A percentile compares a stretch with the other conserved stretches of the same genome.
phyloP scores from a whole-genome alignment of 371 early-diverging fungal genomes.

The Syncephalastrum sp. region DNA sequence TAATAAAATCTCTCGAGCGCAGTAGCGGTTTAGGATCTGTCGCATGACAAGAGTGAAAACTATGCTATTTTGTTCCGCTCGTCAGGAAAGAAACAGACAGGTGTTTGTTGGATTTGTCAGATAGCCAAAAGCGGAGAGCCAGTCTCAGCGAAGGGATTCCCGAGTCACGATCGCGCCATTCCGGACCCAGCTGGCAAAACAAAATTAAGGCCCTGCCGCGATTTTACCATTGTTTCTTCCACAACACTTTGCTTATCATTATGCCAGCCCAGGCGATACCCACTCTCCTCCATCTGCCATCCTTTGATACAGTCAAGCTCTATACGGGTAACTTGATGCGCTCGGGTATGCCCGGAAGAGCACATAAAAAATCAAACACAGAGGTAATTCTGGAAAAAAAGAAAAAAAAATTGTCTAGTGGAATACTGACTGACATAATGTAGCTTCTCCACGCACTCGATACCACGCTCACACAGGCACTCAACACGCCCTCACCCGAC shows the following conservation, averaged over 20 bases:
- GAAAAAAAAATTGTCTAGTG: not conserved
- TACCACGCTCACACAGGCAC: slow-evolving; percentile 45
- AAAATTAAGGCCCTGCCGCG: too few species aligned
- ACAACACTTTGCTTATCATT: not conserved
- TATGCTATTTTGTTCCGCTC: too few species aligned
- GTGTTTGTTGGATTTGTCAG: slow-evolving; percentile 3
- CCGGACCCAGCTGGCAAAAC: too few species aligned
- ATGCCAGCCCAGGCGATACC: slow-evolving; percentile 31
- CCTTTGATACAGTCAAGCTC: slow-evolving; percentile 40
- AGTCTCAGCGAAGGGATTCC: too few species aligned
- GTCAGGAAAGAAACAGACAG: too few species aligned
- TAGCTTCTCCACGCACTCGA: slow-evolving; percentile 54
- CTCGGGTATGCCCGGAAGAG: slow-evolving; percentile 38
- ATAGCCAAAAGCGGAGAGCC: too few species aligned
- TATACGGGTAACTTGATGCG: slow-evolving; percentile 60
- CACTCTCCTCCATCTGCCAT: slow-evolving; percentile 21
- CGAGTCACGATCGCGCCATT: too few species aligned
- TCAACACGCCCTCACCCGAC: slow-evolving; percentile 32
- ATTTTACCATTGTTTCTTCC: not conserved
- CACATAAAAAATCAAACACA: slow-evolving; percentile 48
- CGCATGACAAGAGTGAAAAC: too few species aligned
- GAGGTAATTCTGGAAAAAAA: slow-evolving; percentile 36
- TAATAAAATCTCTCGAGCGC: too few species aligned
- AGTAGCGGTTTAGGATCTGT: too few species aligned
- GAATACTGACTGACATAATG: not conserved